Evolutionary conservation across 2,329 filamentous ascomycete genomes (phyloP).

Genomic region (Stagonosporopsis vannaccii): DNA sequence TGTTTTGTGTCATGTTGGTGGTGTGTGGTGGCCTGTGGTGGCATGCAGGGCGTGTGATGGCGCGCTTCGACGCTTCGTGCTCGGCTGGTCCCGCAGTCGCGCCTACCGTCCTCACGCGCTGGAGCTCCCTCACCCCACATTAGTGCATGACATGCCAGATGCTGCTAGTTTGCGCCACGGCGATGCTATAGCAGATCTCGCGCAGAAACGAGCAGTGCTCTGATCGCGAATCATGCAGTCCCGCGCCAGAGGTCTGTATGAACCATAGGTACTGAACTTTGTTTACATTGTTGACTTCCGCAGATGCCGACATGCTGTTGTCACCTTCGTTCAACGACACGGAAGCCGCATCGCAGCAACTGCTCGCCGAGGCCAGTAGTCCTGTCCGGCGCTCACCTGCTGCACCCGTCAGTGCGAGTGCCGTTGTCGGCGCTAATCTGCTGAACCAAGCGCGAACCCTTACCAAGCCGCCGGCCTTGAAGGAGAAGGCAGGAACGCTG

Average conservation of each 20-base stretch:
- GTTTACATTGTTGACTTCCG: slow-evolving; percentile 4
- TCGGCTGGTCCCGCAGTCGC: slow-evolving; percentile 11
- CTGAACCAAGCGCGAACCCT: slow-evolving; percentile 41
- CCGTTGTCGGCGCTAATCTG: slow-evolving; percentile 30
- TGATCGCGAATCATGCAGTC: not conserved
- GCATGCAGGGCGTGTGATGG: slow-evolving; percentile 28
- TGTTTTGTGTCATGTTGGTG: slow-evolving; percentile 31
- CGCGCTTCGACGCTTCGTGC: slow-evolving; percentile 22
- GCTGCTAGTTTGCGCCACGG: not conserved
- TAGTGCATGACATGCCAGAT: not conserved
- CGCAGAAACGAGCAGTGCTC: not conserved
- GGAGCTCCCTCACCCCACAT: slow-evolving; percentile 18
- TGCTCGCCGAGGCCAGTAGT: slow-evolving; percentile 28
- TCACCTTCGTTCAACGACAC: slow-evolving; percentile 13
- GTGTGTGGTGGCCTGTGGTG: slow-evolving; percentile 10
- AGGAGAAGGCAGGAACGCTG: slow-evolving; percentile 1
- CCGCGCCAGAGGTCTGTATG: not conserved
- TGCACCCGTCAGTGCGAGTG: slow-evolving; percentile 2
- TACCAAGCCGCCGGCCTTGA: slow-evolving; percentile 3
- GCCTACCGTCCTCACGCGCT: not conserved
- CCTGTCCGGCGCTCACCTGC: slow-evolving; percentile 13
- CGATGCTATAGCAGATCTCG: not conserved
- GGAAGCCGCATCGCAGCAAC: slow-evolving; percentile 34
- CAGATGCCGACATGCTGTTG: not conserved
- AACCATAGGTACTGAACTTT: not conserved